Percentiles rank a stretch among this genome's conserved stretches.
Conservation (phyloP, 2,329 filamentous ascomycete genomes). For the Exophiala bonariae region DNA sequence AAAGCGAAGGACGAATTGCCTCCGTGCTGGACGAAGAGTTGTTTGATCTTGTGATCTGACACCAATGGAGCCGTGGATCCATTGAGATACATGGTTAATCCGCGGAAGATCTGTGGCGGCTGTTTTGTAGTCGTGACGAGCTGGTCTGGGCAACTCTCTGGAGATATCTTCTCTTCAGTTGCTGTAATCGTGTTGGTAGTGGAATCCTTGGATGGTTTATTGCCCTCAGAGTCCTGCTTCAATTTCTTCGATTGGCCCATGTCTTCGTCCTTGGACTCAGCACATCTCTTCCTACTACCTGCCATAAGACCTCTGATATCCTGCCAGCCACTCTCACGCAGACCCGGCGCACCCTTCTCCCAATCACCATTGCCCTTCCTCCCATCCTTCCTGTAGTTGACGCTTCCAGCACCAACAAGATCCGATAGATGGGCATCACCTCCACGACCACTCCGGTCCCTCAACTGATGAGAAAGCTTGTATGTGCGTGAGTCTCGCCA, state of each 20-base stretch:
- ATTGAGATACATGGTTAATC: slow-evolving; percentile 79
- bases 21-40: slow-evolving; percentile 72
- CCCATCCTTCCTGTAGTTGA: slow-evolving; percentile 53
- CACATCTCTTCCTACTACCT: slow-evolving; percentile 42
- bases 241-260: no score
- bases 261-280: slow-evolving; percentile 1
- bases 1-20: slow-evolving; percentile 70
- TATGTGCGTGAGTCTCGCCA: slow-evolving; percentile 71
- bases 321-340: slow-evolving; percentile 32
- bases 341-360: slow-evolving; percentile 41
- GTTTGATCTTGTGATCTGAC: slow-evolving; percentile 84
- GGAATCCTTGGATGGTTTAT: no score
- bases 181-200: no score
- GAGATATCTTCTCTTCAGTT: no score
- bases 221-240: no score
- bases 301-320: slow-evolving; percentile 51
- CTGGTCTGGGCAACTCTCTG: no score
- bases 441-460: slow-evolving; percentile 57
- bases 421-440: slow-evolving; percentile 61
- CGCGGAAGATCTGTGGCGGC: slow-evolving; percentile 61
- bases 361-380: slow-evolving; percentile 55
- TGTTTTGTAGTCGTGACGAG: background rate
- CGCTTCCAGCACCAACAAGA: slow-evolving; percentile 64
- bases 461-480: slow-evolving; percentile 72
- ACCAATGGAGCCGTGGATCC: slow-evolving; percentile 78